Evolutionary conservation across 2,329 filamentous ascomycete genomes (phyloP).

Genomic region (Aspergillus caelatus): DNA sequence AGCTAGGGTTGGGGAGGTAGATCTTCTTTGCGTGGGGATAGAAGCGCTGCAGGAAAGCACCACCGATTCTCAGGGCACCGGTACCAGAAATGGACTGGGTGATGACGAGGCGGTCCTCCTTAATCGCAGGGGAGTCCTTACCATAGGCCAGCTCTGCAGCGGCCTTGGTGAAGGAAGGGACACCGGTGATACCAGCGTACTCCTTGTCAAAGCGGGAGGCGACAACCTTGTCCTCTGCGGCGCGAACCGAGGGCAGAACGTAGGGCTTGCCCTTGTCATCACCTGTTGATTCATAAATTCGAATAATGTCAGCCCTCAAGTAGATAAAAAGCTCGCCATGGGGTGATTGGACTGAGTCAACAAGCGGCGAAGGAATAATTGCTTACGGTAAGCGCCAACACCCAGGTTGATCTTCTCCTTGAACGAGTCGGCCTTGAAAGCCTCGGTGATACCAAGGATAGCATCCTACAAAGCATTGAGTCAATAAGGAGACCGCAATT

Average conservation of each 20-base stretch:
- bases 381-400: conserved; percentile 88
- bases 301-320: background rate
- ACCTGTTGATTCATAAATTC: conserved; percentile 33
- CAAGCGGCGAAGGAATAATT: conserved; percentile 2
- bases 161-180: conserved; percentile 90
- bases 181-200: conserved; percentile 95
- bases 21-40: conserved; percentile 91
- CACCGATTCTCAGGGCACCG: conserved; percentile 91
- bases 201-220: conserved; percentile 85
- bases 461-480: conserved; percentile 38
- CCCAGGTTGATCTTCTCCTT: conserved; percentile 97
- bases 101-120: conserved; percentile 77
- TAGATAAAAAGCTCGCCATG: background rate
- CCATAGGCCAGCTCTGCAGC: conserved; percentile 92
- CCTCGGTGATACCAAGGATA: conserved; percentile 76
- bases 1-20: conserved; percentile 94
- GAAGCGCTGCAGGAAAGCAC: conserved; percentile 88
- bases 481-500: background rate
- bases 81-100: conserved; percentile 99
- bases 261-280: conserved; percentile 98
- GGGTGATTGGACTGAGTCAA: background rate
- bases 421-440: conserved; percentile 96
- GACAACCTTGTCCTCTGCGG: conserved; percentile 86
- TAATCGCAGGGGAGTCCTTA: conserved; percentile 72
- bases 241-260: conserved; percentile 88